These are phyloP conservation scores for Aristolochia californica DNA, from an alignment of 164 flowering plant genomes.

Conservation along the genomic window DNA sequence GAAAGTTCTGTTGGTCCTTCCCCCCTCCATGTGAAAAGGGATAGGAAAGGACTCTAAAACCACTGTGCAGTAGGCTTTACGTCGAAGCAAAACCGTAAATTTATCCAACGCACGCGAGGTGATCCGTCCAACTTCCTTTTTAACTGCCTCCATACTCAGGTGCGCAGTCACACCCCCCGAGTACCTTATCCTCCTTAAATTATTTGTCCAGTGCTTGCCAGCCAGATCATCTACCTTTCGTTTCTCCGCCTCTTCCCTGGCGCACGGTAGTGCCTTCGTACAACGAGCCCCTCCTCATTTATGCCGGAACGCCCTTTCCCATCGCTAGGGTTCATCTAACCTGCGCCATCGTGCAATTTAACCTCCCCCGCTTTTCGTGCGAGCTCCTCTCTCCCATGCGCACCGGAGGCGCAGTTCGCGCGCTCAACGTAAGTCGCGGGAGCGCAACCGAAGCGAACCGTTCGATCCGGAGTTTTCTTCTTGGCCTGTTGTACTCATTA, in stretches of 20 bases:
- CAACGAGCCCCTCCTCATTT: neutral
- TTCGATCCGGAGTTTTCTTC: constrained; percentile 9
- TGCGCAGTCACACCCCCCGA: neutral
- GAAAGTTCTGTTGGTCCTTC: no score
- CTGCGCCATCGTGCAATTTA: constrained; percentile 4
- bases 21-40: no score
- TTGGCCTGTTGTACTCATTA: constrained; percentile 15
- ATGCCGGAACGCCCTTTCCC: neutral
- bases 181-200: neutral
- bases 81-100: no score
- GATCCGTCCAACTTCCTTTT: no score
- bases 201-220: neutral
- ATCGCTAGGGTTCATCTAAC: constrained; percentile 11
- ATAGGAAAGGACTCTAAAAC: no score
- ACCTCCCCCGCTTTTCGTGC: neutral
- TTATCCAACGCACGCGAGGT: no score
- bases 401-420: no score
- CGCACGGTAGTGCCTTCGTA: constrained; percentile 2
- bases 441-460: neutral
- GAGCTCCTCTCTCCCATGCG: no score
- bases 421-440: no score
- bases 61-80: no score
- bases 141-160: neutral
- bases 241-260: neutral
- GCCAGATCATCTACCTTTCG: neutral